phyloP scores from a whole-genome alignment of 192 early-diverging fungal genomes.

The Pilaira anomala region DNA sequence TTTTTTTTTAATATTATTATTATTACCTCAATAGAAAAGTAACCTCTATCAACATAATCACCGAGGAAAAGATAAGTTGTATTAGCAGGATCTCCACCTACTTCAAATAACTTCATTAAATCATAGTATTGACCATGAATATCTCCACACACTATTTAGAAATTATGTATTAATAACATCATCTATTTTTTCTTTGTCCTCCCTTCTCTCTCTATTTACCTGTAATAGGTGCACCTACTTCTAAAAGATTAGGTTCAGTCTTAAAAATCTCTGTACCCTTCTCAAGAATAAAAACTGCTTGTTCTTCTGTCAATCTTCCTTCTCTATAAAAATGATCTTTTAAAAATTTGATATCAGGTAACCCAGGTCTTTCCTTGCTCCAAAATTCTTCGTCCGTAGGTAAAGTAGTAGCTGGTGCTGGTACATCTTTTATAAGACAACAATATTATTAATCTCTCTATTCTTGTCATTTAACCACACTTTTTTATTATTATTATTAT shows the following conservation, averaged over 20 bases:
- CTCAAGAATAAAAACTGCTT: constrained; percentile 84
- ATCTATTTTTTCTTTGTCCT: not conserved
- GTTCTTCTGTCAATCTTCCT: constrained; percentile 86
- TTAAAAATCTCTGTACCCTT: constrained; percentile 78
- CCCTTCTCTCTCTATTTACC: constrained; percentile 40
- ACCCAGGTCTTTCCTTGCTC: constrained; percentile 52
- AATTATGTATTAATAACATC: not conserved
- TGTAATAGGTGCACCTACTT: constrained; percentile 90
- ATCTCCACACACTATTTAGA: constrained; percentile 82
- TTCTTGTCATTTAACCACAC: too few species aligned
- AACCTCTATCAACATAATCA: constrained; percentile 96
- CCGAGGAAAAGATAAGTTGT: constrained; percentile 94
- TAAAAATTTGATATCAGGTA: constrained; percentile 80
- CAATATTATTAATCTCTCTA: too few species aligned
- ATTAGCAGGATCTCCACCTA: constrained; percentile 87
- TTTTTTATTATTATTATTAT: not conserved
- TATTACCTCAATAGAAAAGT: constrained; percentile 91
- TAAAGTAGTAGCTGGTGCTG: constrained; percentile 48
- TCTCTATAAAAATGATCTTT: constrained; percentile 92
- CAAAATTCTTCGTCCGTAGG: constrained; percentile 54
- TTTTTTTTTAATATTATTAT: not conserved
- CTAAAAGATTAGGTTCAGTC: constrained; percentile 80
- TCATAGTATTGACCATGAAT: constrained; percentile 98
- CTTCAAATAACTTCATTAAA: constrained; percentile 97
- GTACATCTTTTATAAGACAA: constrained; percentile 39